Conservation (phyloP, 805 yeast species). For the Saccharomycopsis sp. region DNA sequence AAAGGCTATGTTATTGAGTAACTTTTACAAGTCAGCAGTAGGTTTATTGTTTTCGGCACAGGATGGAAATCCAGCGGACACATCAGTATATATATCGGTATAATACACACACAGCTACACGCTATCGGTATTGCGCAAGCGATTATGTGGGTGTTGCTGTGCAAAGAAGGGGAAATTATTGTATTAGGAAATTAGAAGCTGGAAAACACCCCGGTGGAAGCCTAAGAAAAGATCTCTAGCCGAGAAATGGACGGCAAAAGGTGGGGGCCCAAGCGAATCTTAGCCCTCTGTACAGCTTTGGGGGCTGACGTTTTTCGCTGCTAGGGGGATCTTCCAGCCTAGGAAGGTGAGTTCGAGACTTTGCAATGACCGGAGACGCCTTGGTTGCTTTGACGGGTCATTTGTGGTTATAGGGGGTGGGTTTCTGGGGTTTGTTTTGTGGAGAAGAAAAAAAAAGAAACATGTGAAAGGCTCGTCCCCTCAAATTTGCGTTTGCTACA, state of each 20-base stretch:
- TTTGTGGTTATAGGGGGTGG: background rate
- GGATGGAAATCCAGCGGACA: background rate
- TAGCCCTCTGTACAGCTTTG: too few relatives aligned
- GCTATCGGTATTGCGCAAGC: background rate
- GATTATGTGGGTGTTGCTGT: background rate
- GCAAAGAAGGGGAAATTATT: background rate
- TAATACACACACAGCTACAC: background rate
- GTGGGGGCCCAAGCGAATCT: too few relatives aligned
- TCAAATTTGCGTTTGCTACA: background rate
- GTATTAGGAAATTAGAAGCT: background rate
- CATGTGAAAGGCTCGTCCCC: background rate
- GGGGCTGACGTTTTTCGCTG: too few relatives aligned
- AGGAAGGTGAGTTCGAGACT: too few relatives aligned
- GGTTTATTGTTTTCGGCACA: background rate
- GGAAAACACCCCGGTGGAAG: background rate
- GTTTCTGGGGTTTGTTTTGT: background rate
- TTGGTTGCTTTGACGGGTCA: background rate
- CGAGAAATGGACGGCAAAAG: too few relatives aligned
- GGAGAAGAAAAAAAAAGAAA: background rate
- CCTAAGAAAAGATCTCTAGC: background rate
- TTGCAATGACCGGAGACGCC: background rate
- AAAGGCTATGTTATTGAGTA: background rate
- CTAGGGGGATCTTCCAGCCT: too few relatives aligned
- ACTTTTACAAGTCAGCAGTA: background rate
- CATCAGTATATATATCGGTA: background rate